Conservation (phyloP, 345 rosid genomes). For the Pugionium cornutum region DNA sequence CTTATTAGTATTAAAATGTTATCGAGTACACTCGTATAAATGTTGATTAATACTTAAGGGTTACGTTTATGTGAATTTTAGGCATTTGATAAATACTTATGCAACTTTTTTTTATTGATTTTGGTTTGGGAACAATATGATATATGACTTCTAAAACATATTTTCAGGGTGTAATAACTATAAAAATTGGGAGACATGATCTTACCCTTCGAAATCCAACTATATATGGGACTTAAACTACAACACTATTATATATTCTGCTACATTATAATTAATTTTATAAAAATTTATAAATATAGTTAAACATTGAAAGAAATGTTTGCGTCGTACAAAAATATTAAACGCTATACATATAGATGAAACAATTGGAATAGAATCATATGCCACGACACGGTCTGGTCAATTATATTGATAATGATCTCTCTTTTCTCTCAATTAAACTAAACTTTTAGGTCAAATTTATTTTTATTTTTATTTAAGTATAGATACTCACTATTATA, state of each 20-base stretch:
- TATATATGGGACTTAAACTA: neutral
- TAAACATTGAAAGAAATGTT: constrained; percentile 13
- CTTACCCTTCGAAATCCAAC: neutral
- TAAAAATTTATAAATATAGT: constrained; percentile 8
- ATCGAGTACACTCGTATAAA: constrained; percentile 3
- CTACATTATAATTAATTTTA: neutral
- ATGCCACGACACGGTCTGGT: constrained; percentile 39
- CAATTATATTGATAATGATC: constrained; percentile 29
- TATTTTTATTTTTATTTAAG: neutral
- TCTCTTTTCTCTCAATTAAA: constrained; percentile 9
- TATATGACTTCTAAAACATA: no score
- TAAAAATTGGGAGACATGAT: neutral
- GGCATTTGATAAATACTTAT: neutral
- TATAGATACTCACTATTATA: neutral
- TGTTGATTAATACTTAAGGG: neutral
- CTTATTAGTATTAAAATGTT: neutral
- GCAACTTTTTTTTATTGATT: neutral
- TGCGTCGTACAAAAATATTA: no score
- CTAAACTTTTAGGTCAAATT: neutral
- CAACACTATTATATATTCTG: neutral
- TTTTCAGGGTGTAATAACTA: no score
- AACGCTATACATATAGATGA: no score
- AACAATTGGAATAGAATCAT: constrained; percentile 39
- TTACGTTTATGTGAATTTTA: neutral
- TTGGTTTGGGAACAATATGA: no score